Base-by-base conservation (phyloP, 2,329 filamentous ascomycete species). In the Fusarium drepaniforme region DNA sequence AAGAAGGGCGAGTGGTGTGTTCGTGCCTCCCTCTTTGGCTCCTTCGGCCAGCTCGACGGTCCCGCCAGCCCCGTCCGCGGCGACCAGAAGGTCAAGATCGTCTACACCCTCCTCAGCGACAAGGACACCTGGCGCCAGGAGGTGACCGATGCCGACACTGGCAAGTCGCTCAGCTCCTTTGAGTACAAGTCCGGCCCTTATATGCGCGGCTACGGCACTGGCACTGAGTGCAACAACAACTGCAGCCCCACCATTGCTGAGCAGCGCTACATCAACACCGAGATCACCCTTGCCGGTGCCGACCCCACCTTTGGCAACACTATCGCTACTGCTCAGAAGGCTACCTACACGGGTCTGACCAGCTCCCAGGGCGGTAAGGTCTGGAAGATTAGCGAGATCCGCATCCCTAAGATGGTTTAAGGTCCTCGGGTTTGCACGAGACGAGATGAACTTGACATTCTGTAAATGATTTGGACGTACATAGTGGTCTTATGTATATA, bases 1-100 rank as follows among this genome's bases (percentile, higher is more conserved):
- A 70, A 51, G 25, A 57, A 49, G 23, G 71, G 71, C 21, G 66
- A 75, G 63, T 75, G 73, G 73, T 75, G 73, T 42, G 62, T 75
- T 28, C 73, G 73, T 6, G 69, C 71, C 58, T 75, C 73, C 9
- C 66, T 75, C 53, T 75, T 75, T 25, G 73, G 73, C 30, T 70
- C 66, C 13, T 75, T 75, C 30, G 73, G 73, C 21, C 73, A 75
- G 69, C 69, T 72, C 49, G 71, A 74, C 30, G 73, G 73, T 33
- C 21, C 21, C 12, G 42, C 46, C 7, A 64, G 69, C 56, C 61
- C 73, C 12, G 73, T 75, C 18, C 61, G 61, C 2, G 73, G 72
- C 5, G 46, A 64, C 62, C 73, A 75, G n/a, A 75, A 74, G 69
- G 66, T 75, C 67, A 74, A 74, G 67, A 75, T 75, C 25, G 69